phyloP scores from a whole-genome alignment of 148 eudicot species.

The Cornus controversa region DNA sequence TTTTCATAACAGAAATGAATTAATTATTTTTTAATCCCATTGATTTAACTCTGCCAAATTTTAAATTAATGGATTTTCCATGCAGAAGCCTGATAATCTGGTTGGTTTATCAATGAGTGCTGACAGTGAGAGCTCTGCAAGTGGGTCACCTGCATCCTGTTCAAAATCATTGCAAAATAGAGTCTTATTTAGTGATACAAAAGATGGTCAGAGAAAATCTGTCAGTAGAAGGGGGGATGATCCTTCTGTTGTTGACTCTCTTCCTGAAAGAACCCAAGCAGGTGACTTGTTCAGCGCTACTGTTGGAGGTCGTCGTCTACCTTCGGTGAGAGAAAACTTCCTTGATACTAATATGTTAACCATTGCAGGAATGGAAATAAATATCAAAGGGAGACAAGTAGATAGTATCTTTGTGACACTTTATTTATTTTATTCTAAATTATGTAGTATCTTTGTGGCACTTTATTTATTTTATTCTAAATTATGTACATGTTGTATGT shows the following conservation, averaged over 20 bases:
- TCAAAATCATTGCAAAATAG: constrained; percentile 28
- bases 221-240: constrained; percentile 26
- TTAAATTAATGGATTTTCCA: neutral
- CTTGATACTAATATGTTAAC: neutral
- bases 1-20: neutral
- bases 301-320: constrained; percentile 32
- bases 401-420: too few species aligned
- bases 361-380: too few species aligned
- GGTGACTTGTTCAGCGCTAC: constrained; percentile 45
- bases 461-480: too few species aligned
- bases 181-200: constrained; percentile 28
- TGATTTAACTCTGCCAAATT: constrained; percentile 1
- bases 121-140: constrained; percentile 33
- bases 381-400: too few species aligned
- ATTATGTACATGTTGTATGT: too few species aligned
- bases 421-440: too few species aligned
- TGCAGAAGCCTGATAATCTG: constrained; percentile 44
- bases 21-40: neutral
- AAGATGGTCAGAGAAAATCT: constrained; percentile 40
- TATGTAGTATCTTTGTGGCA: too few species aligned
- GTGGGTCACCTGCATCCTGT: constrained; percentile 45
- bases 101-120: constrained; percentile 27
- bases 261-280: constrained; percentile 42
- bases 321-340: constrained; percentile 29
- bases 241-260: constrained; percentile 16